phyloP scores from a whole-genome alignment of 441 rosid species.

The Erodium moschatum region DNA sequence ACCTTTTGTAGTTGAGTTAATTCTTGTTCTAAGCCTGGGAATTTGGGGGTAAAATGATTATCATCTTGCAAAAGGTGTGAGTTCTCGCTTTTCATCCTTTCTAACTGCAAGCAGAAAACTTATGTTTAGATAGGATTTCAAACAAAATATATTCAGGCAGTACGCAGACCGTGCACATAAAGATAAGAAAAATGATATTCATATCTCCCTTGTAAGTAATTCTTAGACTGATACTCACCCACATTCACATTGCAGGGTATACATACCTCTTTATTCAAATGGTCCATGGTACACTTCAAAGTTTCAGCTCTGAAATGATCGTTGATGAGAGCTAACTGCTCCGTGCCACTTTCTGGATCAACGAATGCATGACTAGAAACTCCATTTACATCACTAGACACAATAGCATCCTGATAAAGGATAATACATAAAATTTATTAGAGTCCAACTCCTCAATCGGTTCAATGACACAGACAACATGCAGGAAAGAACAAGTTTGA shows the following conservation, averaged over 20 bases:
- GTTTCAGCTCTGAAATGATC: constrained; percentile 56
- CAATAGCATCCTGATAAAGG: constrained; percentile 41
- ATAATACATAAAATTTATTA: constrained; percentile 22
- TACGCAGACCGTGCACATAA: not conserved
- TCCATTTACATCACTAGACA: constrained; percentile 35
- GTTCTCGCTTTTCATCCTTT: constrained; percentile 92
- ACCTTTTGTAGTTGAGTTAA: constrained; percentile 67
- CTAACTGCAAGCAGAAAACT: constrained; percentile 45
- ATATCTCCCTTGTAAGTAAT: constrained; percentile 5
- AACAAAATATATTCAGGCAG: constrained; percentile 6
- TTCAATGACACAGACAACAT: constrained; percentile 8
- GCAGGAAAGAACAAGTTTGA: constrained; percentile 3
- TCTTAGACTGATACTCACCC: constrained; percentile 7
- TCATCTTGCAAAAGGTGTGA: constrained; percentile 44
- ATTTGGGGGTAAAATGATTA: constrained; percentile 39
- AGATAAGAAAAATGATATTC: not conserved
- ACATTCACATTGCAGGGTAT: constrained; percentile 5
- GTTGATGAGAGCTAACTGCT: constrained; percentile 44
- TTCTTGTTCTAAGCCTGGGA: constrained; percentile 61
- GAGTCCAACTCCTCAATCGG: constrained; percentile 4
- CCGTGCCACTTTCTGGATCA: constrained; percentile 39
- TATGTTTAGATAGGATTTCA: constrained; percentile 10
- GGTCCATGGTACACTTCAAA: constrained; percentile 82
- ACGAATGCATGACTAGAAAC: constrained; percentile 27
- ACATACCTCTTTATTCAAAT: constrained; percentile 71